Base-by-base conservation (phyloP, 2,329 filamentous ascomycete species). In the Apiospora malaysiana region DNA sequence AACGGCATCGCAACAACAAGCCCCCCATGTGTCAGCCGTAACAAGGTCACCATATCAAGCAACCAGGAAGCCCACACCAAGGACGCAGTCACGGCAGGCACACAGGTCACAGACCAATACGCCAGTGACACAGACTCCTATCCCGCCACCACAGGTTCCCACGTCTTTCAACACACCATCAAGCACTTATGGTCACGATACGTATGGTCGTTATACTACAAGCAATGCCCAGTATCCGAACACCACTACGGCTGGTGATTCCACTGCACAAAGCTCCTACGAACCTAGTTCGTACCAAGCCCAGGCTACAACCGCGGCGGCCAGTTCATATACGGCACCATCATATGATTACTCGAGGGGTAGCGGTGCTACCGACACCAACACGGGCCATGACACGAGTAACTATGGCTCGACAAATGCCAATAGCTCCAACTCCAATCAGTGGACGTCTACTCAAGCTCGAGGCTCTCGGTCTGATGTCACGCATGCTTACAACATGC, bases 151-250 rank as follows among this genome's bases (percentile, higher is more conserved):
- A 10, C 74, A 75, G 59, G 66, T 75, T 14, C 75, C 79, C 16
- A 71, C 76, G 18, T 68, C 75, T 21, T 74, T 72, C 65, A 73
- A 12, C 32, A 14, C 56, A 8, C 32, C 56, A 14, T 2, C 32
- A 21, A 63, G 5, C 18, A 18, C 56, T 32, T 63, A 63, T 79
- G 2, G 70, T 78, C 4, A 70, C 72, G 71, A 78, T 68, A 56
- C 70, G 68, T 75, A 80, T 74, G 68, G 71, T 72, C 77, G 76
- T 18, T 84, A 83, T 70, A 79, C 76, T 46, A 72, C 47, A 12
- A 74, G 49, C 45, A 74, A 70, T 69, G 74, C 77, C 12, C 76
- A 70, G 66, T 68, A 72, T 51, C 65, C 69, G 7, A 56, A 43
- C 7, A 23, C 66, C 27, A 63, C 23, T 25, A 46, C 40, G 23